Evolutionary conservation across 495 filamentous ascomycete species (phyloP), one percentile per base, ranked within the genome.

Genomic region (Penicillium herquei): DNA sequence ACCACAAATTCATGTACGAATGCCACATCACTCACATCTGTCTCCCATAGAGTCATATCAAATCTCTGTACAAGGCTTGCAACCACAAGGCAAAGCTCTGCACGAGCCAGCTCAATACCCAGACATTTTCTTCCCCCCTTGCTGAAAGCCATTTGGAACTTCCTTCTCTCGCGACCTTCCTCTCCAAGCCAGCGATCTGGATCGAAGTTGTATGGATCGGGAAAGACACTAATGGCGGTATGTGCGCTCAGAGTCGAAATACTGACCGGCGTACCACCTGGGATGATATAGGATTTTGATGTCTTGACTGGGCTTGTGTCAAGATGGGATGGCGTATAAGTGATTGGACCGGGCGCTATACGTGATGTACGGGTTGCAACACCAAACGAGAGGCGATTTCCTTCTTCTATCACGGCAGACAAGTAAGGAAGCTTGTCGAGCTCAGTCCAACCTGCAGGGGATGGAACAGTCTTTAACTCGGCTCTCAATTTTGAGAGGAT

Each of bases 401-500:
- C 69, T 55, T 80, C 77, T 44, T 74, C 63, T 10, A 80, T 63
- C 8, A 76, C 64, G 0, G 68, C 78, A 39, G 63, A 67, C n/a
- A 79, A 57, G 55, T 80, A 83, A 1, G 80, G 77, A 0, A 78
- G 72, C 51, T 77, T 58, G 50, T 78, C 77, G 0, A 78, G 70
- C 17, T 68, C 52, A 7, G 54, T 54, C 72, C 66, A 71, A 0
- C 54, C 33, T 9, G 50, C 39, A 9, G 54, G 41, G 32, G 56
- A 61, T 6, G 69, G 59, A n/a, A 64, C 49, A 9, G 58, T 49
- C 6, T 44, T 40, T 12, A 80, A 57, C 52, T 78, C 75, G 8
- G 59, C 42, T 16, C 66, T 69, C 1, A 79, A 55, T 11, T 57
- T 67, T 7, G 18, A 16, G 0, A 74, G 55, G 7, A 69, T 61